Conservation (phyloP, 345 rosid genomes). For the Salix purpurea region DNA sequence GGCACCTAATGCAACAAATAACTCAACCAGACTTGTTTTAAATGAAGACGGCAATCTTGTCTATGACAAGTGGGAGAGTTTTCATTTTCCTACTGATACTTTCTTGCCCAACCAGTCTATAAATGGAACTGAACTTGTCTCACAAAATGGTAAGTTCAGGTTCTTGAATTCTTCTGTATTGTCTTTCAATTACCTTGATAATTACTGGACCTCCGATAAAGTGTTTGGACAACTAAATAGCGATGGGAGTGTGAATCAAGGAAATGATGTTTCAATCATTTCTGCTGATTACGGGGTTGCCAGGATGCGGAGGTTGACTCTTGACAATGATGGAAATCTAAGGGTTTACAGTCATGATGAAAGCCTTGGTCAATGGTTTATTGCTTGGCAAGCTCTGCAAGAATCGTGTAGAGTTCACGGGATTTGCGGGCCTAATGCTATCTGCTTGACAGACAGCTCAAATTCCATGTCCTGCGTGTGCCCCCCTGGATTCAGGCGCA, state of each 20-base stretch:
- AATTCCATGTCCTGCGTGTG: conserved; percentile 36
- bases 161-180: conserved; percentile 24
- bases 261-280: neutral
- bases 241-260: conserved; percentile 24
- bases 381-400: conserved; percentile 50
- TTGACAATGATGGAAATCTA: conserved; percentile 52
- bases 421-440: conserved; percentile 48
- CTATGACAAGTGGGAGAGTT: conserved; percentile 42
- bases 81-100: conserved; percentile 38
- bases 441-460: conserved; percentile 41
- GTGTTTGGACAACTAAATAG: conserved; percentile 10
- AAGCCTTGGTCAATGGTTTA: conserved; percentile 13
- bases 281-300: conserved; percentile 34
- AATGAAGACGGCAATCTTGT: conserved; percentile 38
- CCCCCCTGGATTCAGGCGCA: conserved; percentile 45
- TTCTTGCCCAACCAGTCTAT: conserved; percentile 43
- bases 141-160: conserved; percentile 38
- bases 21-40: conserved; percentile 31
- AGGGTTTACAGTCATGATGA: conserved; percentile 35
- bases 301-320: conserved; percentile 33
- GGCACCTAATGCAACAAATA: neutral
- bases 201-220: conserved; percentile 24
- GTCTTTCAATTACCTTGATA: conserved; percentile 19
- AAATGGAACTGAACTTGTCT: conserved; percentile 13
- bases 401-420: conserved; percentile 48